Evolutionary conservation across 2,329 filamentous ascomycete genomes (phyloP).

Genomic region (Calonectria ilicicola): DNA sequence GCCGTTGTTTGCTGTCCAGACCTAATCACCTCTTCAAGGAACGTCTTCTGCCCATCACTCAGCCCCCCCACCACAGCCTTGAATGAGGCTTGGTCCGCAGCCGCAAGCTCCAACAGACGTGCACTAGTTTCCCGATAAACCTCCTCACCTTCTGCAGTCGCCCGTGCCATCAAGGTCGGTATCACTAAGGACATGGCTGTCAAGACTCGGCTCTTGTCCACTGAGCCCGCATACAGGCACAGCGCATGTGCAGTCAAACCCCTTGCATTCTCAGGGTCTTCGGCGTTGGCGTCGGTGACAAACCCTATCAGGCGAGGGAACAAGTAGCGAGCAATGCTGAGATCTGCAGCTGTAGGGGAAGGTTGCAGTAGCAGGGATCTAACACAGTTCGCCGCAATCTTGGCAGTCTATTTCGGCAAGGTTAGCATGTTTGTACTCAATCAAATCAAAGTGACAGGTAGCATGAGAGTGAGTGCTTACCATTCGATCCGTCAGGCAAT

Average conservation of each 20-base stretch:
- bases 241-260: slow-evolving; percentile 79
- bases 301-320: slow-evolving; percentile 83
- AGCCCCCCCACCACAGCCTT: slow-evolving; percentile 79
- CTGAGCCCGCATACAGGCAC: slow-evolving; percentile 73
- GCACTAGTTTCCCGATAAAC: slow-evolving; percentile 80
- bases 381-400: slow-evolving; percentile 90
- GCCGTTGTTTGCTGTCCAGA: slow-evolving; percentile 65
- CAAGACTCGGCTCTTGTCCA: slow-evolving; percentile 59
- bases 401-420: slow-evolving; percentile 72
- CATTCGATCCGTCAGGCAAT: slow-evolving; percentile 85
- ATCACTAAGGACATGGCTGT: slow-evolving; percentile 81
- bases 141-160: slow-evolving; percentile 70
- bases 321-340: slow-evolving; percentile 79
- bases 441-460: background rate
- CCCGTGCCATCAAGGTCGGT: slow-evolving; percentile 80
- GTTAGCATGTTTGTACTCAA: slow-evolving; percentile 17
- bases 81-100: slow-evolving; percentile 79
- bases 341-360: slow-evolving; percentile 72
- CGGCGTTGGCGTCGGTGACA: slow-evolving; percentile 74
- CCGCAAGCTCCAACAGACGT: slow-evolving; percentile 84
- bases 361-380: slow-evolving; percentile 82
- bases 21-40: slow-evolving; percentile 86
- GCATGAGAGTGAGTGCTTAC: slow-evolving; percentile 59
- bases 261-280: slow-evolving; percentile 84
- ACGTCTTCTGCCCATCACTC: slow-evolving; percentile 75